Base-by-base conservation (phyloP, 257 asterid species). In the Solanum etuberosum region DNA sequence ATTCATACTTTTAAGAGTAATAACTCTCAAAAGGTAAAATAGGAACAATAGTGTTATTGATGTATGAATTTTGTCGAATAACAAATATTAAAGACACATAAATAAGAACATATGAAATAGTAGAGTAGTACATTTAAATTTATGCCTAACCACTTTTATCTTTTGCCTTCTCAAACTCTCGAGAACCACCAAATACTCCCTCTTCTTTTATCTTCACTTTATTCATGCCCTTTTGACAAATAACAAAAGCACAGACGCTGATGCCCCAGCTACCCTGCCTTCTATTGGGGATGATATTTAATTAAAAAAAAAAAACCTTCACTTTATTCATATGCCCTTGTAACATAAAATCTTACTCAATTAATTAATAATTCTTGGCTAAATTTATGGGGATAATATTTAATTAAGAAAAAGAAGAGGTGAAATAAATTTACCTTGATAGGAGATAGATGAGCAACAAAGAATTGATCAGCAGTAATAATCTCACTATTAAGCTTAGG, bases 381-480 rank as follows among this genome's bases (percentile, higher is more conserved):
- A 48, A 83, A 59, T 77, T 77, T n/a, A 40, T n/a, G 31, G 9
- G 37, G 35, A 23, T 3, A 70, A 20, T 48, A 48, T 48, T 48
- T 48, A 48, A 48, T 48, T 54, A 18, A 18, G 6, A 23, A n/a
- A 40, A 42, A 15, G 15, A 71, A 38, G 21, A 74, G 31, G 57
- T 38, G 34, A 35, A 37, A 74, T 12, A 21, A 73, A 40, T 42
- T n/a, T 40, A 94, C 98, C 99, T 96, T 89, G 89, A 97, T 92
- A 42, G 99, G 99, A 18, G 99, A 93, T 59, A 97, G 93, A 86
- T 90, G 96, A 5, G 98, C 94, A 25, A 93, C 92, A 63, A 95
- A 95, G 94, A 97, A 94, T 59, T 94, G 95, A 3, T 95, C 92
- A 15, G 95, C 95, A 38, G 93, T 86, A 13, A 92, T 2, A 87